These are phyloP conservation scores for Leccinum huronense DNA, from an alignment of 1,284 basidiomycete species.

Conservation along the genomic window DNA sequence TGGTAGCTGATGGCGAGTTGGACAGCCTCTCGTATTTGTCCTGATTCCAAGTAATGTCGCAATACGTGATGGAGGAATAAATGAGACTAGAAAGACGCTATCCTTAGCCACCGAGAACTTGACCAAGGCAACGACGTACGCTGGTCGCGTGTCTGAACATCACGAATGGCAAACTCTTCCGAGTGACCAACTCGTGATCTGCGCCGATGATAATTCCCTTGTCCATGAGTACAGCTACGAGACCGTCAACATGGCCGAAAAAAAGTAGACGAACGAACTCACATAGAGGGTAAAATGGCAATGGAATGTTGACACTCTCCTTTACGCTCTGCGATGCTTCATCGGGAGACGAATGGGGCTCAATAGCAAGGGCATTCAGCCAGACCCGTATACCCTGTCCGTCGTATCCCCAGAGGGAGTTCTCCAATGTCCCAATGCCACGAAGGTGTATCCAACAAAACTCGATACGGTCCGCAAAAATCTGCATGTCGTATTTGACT, in stretches of 20 bases:
- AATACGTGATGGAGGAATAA: conserved; percentile 94
- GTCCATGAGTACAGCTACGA: conserved; percentile 88
- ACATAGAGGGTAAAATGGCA: conserved; percentile 97
- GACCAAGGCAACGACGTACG: conserved; percentile 45
- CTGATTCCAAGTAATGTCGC: conserved; percentile 74
- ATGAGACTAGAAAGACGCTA: conserved; percentile 63
- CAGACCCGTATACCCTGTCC: conserved; percentile 88
- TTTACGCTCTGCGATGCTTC: conserved; percentile 68
- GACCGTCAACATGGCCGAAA: conserved; percentile 8
- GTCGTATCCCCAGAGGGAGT: conserved; percentile 97
- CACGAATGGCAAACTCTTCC: conserved; percentile 82
- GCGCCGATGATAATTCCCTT: conserved; percentile 98
- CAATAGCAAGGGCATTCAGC: conserved; percentile 93
- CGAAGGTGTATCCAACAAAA: conserved; percentile 98
- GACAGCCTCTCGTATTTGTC: conserved; percentile 78
- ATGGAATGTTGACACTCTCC: conserved; percentile 86
- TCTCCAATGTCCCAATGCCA: conserved; percentile 90
- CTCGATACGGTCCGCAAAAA: conserved; percentile 93
- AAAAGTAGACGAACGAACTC: conserved; percentile 37
- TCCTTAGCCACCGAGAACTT: conserved; percentile 5
- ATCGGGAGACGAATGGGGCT: conserved; percentile 47
- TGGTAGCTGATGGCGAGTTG: conserved; percentile 86
- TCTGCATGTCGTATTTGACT: conserved; percentile 97
- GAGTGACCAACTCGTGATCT: conserved; percentile 81
- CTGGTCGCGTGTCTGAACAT: conserved; percentile 92